Base-by-base conservation (phyloP, 805 yeast species). In the Candida fluviatilis region DNA sequence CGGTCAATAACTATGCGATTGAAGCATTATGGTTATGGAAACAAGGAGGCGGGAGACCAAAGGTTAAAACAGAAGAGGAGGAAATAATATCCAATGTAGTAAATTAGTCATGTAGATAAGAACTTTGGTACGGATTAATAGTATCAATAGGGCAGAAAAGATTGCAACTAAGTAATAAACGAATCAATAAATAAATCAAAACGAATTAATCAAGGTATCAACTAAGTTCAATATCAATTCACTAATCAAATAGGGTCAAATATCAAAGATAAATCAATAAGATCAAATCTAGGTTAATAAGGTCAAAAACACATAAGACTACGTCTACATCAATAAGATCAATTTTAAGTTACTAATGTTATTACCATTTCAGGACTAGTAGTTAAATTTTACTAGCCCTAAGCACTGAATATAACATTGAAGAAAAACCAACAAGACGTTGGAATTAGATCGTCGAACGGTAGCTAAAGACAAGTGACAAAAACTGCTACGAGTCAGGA, bases 11-110 rank as follows among this genome's bases (percentile, higher is more conserved):
- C 48, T 86, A 88, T 56, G 95, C 96, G 1, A 71, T 84, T 21
- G 97, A 90, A 48, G 95, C 96, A 0, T 68, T 90, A 25, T 90
- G 96, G 95, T 62, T 90, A 37, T 87, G 95, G 93, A 81, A 73
- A 48, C 61, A 71, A 48, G 77, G 74, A 1, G 75, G 76, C 0
- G 78, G 42, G 47, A 55, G 50, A 42, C 49, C 60, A 43, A 27
- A 34, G 13, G 46, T 45, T 35, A 32, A 46, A 34, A 47, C 44
- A 15, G 63, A 58, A 38, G 62, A 55, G 31, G 63, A 63, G 5
- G 43, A 48, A 27, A 49, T 63, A 11, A 48, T 55, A 23, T 37
- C 44, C 40, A 36, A 26, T 26, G 13, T 26, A 26, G 15, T 26
- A 7, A 26, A 26, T 26, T 26, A 26, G 29, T 26, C n/a, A 26